A percentile compares a stretch with the other conserved stretches of the same genome.
phyloP scores from a whole-genome alignment of 148 eudicot genomes.

The Rhododendron mucronatum region DNA sequence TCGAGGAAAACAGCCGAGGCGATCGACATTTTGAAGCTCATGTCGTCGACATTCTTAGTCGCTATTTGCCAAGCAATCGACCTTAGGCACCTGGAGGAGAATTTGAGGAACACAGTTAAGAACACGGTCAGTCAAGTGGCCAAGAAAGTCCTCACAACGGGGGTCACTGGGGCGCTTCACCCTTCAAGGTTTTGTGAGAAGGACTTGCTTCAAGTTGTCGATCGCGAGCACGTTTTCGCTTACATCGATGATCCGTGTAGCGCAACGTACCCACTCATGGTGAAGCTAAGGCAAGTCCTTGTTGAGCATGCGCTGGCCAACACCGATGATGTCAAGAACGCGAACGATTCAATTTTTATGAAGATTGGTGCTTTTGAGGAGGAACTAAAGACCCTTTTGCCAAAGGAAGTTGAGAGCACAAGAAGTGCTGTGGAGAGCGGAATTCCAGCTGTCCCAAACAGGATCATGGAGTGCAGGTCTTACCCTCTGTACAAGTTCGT shows the following conservation, averaged over 20 bases:
- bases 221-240: conserved; percentile 15
- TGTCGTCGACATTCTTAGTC: conserved; percentile 22
- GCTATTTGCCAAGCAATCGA: conserved; percentile 27
- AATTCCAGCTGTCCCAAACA: conserved; percentile 10
- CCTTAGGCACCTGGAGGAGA: conserved; percentile 30
- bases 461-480: conserved; percentile 22
- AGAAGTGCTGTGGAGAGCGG: conserved; percentile 20
- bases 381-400: conserved; percentile 20
- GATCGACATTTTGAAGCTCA: conserved; percentile 23
- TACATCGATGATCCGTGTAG: conserved; percentile 28
- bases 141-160: conserved; percentile 20
- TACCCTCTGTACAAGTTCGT: conserved; percentile 23
- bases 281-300: conserved; percentile 23
- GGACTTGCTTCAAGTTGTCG: conserved; percentile 22
- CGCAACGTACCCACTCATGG: conserved; percentile 22
- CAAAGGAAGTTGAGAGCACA: conserved; percentile 21
- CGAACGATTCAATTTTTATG: conserved; percentile 9
- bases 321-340: conserved; percentile 5
- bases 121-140: conserved; percentile 23
- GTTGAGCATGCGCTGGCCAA: conserved; percentile 22
- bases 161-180: conserved; percentile 18
- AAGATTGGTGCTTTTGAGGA: conserved; percentile 29
- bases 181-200: conserved; percentile 30
- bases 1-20: conserved; percentile 28
- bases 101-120: conserved; percentile 20